phyloP scores from a whole-genome alignment of 176 grass and related monocot genomes.

The Oryza longistaminata region DNA sequence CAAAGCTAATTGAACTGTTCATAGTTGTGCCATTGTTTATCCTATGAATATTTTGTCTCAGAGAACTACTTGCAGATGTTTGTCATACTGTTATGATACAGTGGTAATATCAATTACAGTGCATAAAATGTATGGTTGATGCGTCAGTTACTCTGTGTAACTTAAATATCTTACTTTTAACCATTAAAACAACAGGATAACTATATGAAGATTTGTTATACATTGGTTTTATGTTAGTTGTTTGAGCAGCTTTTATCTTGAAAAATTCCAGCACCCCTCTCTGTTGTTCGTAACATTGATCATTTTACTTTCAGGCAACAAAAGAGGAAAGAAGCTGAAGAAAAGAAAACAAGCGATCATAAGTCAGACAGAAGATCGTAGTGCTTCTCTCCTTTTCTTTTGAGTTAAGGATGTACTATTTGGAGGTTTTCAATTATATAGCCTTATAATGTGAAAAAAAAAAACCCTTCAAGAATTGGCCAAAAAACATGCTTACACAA shows the following conservation, averaged over 20 bases:
- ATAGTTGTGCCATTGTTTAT: background rate
- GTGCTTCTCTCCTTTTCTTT: background rate
- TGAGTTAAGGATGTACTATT: background rate
- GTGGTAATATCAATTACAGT: background rate
- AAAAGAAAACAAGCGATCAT: conserved; percentile 62
- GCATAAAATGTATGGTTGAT: background rate
- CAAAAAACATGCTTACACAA: background rate
- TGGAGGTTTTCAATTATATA: background rate
- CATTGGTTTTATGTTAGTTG: background rate
- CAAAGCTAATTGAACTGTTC: background rate
- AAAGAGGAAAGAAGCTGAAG: conserved; percentile 83
- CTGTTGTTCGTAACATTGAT: background rate
- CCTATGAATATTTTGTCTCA: background rate
- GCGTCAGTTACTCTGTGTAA: background rate
- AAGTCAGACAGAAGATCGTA: conserved; percentile 78
- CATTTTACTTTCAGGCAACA: conserved; percentile 72
- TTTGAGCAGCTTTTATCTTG: background rate
- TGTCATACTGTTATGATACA: background rate
- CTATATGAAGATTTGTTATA: background rate
- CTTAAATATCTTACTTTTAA: background rate
- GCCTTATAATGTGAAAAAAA: conserved; percentile 29
- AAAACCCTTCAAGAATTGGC: background rate
- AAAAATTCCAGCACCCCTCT: background rate
- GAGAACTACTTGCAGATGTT: background rate
- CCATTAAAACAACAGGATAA: background rate